Evolutionary conservation across 345 rosid species (phyloP).

Genomic region (Punica granatum): DNA sequence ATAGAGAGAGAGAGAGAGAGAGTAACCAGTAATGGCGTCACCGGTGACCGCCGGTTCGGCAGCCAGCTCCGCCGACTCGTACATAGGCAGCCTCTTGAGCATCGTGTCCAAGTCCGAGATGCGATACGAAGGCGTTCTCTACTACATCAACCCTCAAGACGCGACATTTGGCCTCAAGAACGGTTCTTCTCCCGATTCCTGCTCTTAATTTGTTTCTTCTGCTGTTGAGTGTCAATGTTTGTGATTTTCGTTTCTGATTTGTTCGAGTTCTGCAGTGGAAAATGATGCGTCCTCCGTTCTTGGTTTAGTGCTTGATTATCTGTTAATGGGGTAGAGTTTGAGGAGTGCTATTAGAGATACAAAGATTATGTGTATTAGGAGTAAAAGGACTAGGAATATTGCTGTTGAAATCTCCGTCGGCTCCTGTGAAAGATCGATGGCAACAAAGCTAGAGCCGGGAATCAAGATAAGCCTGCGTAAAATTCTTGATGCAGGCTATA

Average conservation of each 20-base stretch:
- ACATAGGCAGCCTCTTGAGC: conserved; percentile 34
- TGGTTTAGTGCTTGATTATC: not conserved
- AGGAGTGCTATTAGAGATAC: too few species aligned
- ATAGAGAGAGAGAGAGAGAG: too few species aligned
- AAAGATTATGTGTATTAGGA: too few species aligned
- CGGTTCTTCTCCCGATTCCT: conserved; percentile 15
- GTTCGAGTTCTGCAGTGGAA: not conserved
- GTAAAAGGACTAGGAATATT: too few species aligned
- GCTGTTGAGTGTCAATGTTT: not conserved
- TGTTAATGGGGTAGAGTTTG: not conserved
- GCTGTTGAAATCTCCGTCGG: not conserved
- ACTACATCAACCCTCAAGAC: conserved; percentile 32
- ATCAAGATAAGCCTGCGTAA: not conserved
- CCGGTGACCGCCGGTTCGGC: not conserved
- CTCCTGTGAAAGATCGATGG: not conserved
- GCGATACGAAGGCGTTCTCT: conserved; percentile 44
- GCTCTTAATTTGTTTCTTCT: not conserved
- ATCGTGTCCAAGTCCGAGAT: conserved; percentile 39
- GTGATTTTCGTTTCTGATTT: too few species aligned
- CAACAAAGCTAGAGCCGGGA: not conserved
- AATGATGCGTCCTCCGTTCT: not conserved
- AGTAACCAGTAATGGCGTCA: not conserved
- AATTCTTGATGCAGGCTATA: not conserved
- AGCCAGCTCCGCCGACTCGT: conserved; percentile 22
- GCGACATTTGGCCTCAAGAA: conserved; percentile 34